Evolutionary conservation across 1,284 basidiomycete genomes (phyloP).

Genomic region (Anthracocystis walkeri): DNA sequence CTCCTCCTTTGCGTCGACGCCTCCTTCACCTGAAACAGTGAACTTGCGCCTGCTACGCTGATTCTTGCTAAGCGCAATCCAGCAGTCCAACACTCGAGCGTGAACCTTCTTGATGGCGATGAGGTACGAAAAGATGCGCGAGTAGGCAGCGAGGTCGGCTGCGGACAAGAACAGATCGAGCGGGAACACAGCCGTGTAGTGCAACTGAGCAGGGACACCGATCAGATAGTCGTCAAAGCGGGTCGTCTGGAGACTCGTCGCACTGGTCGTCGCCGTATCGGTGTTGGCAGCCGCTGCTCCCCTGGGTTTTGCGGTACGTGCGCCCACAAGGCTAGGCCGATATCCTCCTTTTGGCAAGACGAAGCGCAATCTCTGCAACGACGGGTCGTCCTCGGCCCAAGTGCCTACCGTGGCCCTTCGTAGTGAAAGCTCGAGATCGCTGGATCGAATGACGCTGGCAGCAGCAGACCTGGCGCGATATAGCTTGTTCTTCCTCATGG

Average conservation of each 20-base stretch:
- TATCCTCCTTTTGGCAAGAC: conserved; percentile 42
- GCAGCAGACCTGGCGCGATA: conserved; percentile 76
- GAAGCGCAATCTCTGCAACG: conserved; percentile 44
- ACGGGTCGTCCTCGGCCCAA: conserved; percentile 55
- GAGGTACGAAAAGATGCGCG: conserved; percentile 82
- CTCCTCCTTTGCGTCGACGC: conserved; percentile 77
- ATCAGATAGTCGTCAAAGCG: conserved; percentile 56
- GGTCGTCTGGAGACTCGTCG: conserved; percentile 5
- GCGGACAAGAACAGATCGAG: conserved; percentile 87
- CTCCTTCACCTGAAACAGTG: conserved; percentile 88
- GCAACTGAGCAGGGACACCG: conserved; percentile 50
- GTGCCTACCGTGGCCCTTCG: conserved; percentile 52
- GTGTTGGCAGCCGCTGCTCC: conserved; percentile 16
- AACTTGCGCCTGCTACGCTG: conserved; percentile 83
- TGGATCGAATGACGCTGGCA: conserved; percentile 66
- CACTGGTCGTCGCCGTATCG: neutral
- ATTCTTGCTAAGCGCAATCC: conserved; percentile 83
- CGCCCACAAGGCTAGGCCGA: conserved; percentile 30
- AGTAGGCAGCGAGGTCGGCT: conserved; percentile 80
- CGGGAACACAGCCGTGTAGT: conserved; percentile 75
- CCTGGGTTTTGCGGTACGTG: conserved; percentile 31
- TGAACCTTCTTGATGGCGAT: conserved; percentile 85
- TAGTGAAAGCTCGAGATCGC: conserved; percentile 55
- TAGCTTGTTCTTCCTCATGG: conserved; percentile 74
- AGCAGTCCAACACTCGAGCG: conserved; percentile 80